Evolutionary conservation across 805 yeast genomes (phyloP).

Genomic region (Geotrichum ghanense): DNA sequence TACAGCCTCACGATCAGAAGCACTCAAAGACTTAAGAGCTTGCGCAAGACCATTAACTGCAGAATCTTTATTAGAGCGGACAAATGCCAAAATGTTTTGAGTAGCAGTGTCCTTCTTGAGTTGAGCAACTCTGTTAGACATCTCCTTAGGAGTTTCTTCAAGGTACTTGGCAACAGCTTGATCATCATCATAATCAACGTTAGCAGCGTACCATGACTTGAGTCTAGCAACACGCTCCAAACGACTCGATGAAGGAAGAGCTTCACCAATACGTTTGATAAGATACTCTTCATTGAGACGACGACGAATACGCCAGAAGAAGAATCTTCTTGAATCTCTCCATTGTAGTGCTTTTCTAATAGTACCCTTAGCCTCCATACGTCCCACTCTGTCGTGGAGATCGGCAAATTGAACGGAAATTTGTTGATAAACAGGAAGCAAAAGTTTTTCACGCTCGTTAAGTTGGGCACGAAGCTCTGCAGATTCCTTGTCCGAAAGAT

Average conservation of each 20-base stretch:
- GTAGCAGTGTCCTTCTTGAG: slow-evolving; percentile 17
- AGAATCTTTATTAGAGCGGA: slow-evolving; percentile 10
- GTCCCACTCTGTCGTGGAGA: slow-evolving; percentile 92
- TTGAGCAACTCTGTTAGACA: slow-evolving; percentile 30
- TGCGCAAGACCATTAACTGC: slow-evolving; percentile 18
- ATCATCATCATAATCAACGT: slow-evolving; percentile 58
- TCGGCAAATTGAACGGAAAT: slow-evolving; percentile 95
- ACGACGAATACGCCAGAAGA: slow-evolving; percentile 98
- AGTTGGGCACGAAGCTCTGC: slow-evolving; percentile 53
- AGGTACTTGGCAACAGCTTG: slow-evolving; percentile 74
- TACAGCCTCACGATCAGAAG: slow-evolving; percentile 24
- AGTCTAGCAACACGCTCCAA: slow-evolving; percentile 79
- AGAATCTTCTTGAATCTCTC: slow-evolving; percentile 83
- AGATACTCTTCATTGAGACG: slow-evolving; percentile 88
- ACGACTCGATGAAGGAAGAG: slow-evolving; percentile 47
- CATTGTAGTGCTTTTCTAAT: slow-evolving; percentile 79
- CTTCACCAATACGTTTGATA: slow-evolving; percentile 59
- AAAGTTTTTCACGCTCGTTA: slow-evolving; percentile 62
- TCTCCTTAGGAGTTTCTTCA: slow-evolving; percentile 58
- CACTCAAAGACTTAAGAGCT: slow-evolving; percentile 23
- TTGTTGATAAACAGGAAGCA: slow-evolving; percentile 85
- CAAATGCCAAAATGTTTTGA: slow-evolving; percentile 12
- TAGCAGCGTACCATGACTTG: slow-evolving; percentile 73
- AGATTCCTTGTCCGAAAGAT: slow-evolving; percentile 52
- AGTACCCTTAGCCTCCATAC: slow-evolving; percentile 92